Base-by-base conservation (phyloP, 768 basidiomycete genomes). In the Coprinopsis strossmayeri region DNA sequence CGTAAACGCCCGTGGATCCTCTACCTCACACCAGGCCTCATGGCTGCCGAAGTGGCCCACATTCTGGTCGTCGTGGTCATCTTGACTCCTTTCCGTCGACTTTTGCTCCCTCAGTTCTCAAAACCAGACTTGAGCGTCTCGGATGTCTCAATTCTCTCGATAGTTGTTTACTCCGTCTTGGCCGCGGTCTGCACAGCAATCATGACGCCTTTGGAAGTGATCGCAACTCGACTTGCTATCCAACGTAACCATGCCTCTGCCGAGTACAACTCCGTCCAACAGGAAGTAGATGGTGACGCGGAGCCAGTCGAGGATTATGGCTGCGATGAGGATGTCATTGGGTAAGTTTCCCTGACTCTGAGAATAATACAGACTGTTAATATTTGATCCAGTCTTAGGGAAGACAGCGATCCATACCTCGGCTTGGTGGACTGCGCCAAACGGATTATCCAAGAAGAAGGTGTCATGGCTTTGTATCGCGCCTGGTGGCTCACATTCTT, bases 401-500 rank as follows among this genome's bases (percentile, higher is more conserved):
- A 73, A 50, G 89, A 90, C 62, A 79, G 74, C 35, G 87, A 92
- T 56, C 88, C 91, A 24, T 92, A 92, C 59, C 60, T 74, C 28
- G 83, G 90, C 5, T 63, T 92, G 26, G 61, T 77, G 5, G 86
- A 92, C 60, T 91, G 88, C 51, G 81, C 72, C 10, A 86, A 85
- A 64, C 74, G 80, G 54, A 89, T 91, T 27, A 60, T 85, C 11
- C 74, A 84, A 27, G 90, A 93, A 63, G 91, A 93, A 61, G 91
- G 91, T 1, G 76, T 75, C 67, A 61, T 63, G 55, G 74, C 86
- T 0, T 62, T 93, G 46, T 90, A 87, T 60, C 82, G 89, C 27
- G 90, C 83, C 3, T 91, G 88, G 88, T 91, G 89, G 90, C 59
- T 90, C 43, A 88, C 85, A 3, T 68, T 86, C 62, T 55, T 88